Evolutionary conservation across 768 basidiomycete genomes (phyloP).

Genomic region (Obba rivulosa): DNA sequence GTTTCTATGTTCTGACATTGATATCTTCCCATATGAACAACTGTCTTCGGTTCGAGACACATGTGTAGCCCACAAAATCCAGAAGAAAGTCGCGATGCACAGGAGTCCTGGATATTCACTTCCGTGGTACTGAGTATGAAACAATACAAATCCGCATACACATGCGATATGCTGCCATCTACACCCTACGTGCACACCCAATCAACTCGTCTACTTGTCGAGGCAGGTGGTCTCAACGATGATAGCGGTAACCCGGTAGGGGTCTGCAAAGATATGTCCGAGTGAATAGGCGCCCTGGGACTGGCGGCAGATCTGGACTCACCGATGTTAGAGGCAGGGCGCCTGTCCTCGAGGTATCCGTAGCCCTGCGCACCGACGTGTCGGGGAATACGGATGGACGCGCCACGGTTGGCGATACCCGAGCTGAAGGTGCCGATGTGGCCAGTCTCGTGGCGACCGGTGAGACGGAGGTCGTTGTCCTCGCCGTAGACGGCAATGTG

Average conservation of each 20-base stretch:
- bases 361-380: slow-evolving; percentile 90
- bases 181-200: slow-evolving; percentile 6
- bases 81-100: neutral
- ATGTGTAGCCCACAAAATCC: neutral
- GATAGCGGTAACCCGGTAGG: slow-evolving; percentile 90
- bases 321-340: slow-evolving; percentile 98
- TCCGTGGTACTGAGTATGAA: neutral
- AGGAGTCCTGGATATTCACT: neutral
- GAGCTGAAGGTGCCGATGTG: slow-evolving; percentile 89
- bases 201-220: slow-evolving; percentile 38
- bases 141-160: neutral
- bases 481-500: slow-evolving; percentile 98
- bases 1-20: neutral
- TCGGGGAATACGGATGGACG: slow-evolving; percentile 92
- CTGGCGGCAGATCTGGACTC: slow-evolving; percentile 22
- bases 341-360: slow-evolving; percentile 94
- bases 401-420: slow-evolving; percentile 97
- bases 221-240: slow-evolving; percentile 85
- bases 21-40: slow-evolving; percentile 2
- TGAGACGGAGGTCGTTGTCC: slow-evolving; percentile 94
- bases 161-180: slow-evolving; percentile 5
- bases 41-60: neutral
- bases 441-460: slow-evolving; percentile 96
- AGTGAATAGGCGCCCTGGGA: neutral
- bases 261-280: slow-evolving; percentile 46